These are phyloP conservation scores for Discostella stelligera DNA, from an alignment of 352 stramenopile genomes.

Conservation along the genomic window DNA sequence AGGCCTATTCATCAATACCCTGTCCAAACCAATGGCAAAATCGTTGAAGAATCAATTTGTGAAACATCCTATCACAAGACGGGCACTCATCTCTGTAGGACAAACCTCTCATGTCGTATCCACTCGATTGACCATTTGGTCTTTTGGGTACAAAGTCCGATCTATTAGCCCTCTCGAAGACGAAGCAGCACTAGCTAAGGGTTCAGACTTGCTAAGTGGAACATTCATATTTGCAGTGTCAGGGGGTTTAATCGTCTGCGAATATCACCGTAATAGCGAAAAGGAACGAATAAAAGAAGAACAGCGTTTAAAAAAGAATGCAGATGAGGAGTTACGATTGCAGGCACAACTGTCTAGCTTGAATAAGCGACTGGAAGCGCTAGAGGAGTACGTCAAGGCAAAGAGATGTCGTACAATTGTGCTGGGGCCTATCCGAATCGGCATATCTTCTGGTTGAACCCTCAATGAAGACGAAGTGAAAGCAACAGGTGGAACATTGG, in stretches of 20 bases:
- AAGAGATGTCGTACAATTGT: conserved; percentile 44
- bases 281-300: conserved; percentile 63
- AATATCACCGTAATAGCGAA: conserved; percentile 72
- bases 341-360: conserved; percentile 71
- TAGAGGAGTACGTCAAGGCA: conserved; percentile 70
- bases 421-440: conserved; percentile 27
- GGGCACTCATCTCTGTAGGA: conserved; percentile 65
- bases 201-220: conserved; percentile 79
- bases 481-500: not conserved
- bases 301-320: conserved; percentile 45
- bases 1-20: conserved; percentile 66
- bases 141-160: conserved; percentile 73
- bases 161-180: conserved; percentile 69
- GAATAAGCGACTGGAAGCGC: conserved; percentile 64
- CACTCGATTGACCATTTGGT: conserved; percentile 81
- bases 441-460: conserved; percentile 26
- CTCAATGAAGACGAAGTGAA: conserved; percentile 21
- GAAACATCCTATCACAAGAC: conserved; percentile 49
- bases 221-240: conserved; percentile 70
- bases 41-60: conserved; percentile 70
- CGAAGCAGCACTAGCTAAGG: conserved; percentile 61
- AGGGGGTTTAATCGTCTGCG: conserved; percentile 55
- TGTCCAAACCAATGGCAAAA: conserved; percentile 78
- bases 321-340: conserved; percentile 50
- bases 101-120: conserved; percentile 67